Evolutionary conservation across 2,329 filamentous ascomycete species (phyloP).

Genomic region (Penicillium sp.): DNA sequence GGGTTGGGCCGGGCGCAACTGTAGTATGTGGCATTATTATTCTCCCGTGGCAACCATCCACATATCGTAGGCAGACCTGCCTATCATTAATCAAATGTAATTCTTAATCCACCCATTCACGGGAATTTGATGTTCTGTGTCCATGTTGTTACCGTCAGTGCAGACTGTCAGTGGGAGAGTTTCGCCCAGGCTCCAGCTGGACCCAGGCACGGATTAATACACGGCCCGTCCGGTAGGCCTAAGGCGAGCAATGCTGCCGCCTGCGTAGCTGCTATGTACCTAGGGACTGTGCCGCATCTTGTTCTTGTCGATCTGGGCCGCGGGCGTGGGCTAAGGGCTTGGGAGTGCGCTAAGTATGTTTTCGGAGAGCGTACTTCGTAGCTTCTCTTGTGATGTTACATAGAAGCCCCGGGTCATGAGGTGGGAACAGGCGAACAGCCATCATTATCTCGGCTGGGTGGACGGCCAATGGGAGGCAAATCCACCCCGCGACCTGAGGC

Average conservation of each 20-base stretch:
- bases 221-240: too few species aligned
- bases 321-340: too few species aligned
- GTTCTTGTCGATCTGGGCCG: constrained; percentile 30
- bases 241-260: too few species aligned
- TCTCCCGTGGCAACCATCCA: too few species aligned
- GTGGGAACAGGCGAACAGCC: too few species aligned
- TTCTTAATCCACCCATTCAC: too few species aligned
- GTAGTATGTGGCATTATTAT: background rate
- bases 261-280: too few species aligned
- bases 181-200: too few species aligned
- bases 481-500: background rate
- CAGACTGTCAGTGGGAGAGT: too few species aligned
- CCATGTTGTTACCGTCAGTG: too few species aligned
- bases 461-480: constrained; percentile 16
- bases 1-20: background rate
- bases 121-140: background rate
- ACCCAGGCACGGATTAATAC: background rate
- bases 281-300: constrained; percentile 4
- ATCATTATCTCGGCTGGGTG: constrained; percentile 27
- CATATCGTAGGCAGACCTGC: background rate
- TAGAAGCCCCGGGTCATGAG: constrained; percentile 44
- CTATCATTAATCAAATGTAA: too few species aligned
- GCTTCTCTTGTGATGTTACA: constrained; percentile 47
- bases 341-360: constrained; percentile 46
- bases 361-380: constrained; percentile 45